Evolutionary conservation across 768 basidiomycete genomes (phyloP).

Genomic region (Neoboletus subvelutipes): DNA sequence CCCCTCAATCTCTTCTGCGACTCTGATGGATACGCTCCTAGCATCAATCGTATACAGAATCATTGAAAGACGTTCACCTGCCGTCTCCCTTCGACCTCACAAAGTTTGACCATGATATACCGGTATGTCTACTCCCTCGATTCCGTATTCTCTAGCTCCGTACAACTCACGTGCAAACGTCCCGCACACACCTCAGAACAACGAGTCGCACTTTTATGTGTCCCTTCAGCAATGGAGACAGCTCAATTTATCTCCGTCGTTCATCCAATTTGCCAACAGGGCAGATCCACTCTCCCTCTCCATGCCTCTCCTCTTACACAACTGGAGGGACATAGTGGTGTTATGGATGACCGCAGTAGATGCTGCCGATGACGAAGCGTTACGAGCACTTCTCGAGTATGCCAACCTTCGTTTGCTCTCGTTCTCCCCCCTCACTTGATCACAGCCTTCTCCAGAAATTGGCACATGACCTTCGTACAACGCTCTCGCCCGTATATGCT

Average conservation of each 20-base stretch:
- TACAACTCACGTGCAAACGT: neutral
- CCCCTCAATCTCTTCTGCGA: neutral
- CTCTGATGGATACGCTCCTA: constrained; percentile 25
- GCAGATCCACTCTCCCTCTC: constrained; percentile 64
- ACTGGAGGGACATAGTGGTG: constrained; percentile 67
- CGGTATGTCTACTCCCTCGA: constrained; percentile 33
- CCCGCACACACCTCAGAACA: constrained; percentile 48
- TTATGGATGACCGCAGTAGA: constrained; percentile 63
- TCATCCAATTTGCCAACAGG: constrained; percentile 65
- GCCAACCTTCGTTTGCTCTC: constrained; percentile 22
- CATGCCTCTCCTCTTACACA: constrained; percentile 78
- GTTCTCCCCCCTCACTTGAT: constrained; percentile 10
- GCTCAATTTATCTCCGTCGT: constrained; percentile 75
- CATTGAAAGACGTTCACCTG: constrained; percentile 68
- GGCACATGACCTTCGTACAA: constrained; percentile 77
- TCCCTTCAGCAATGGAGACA: constrained; percentile 75
- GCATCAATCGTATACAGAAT: constrained; percentile 73
- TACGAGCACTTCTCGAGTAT: constrained; percentile 75
- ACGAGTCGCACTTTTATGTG: constrained; percentile 75
- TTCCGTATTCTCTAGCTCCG: neutral
- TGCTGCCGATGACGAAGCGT: constrained; percentile 66
- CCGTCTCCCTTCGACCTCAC: constrained; percentile 60
- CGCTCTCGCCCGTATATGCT: constrained; percentile 61
- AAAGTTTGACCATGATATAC: constrained; percentile 60
- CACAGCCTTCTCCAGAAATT: constrained; percentile 75